Percentiles rank a stretch among this genome's conserved stretches.
Evolutionary conservation across 805 yeast genomes (phyloP).

Genomic region (Lipomyces anomalus): DNA sequence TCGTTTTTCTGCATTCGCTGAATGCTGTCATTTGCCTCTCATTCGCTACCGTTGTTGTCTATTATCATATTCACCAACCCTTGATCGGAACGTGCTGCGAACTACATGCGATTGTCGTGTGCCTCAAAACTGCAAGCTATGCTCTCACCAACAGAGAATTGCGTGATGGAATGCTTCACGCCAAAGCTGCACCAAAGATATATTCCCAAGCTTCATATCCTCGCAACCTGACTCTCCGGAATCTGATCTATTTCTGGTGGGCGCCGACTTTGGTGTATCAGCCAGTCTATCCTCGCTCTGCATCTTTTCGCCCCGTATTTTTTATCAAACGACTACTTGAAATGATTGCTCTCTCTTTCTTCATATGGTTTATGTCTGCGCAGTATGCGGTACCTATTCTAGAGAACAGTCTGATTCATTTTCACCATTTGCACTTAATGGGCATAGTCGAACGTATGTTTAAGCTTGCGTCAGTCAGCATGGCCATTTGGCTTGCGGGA

Average conservation of each 20-base stretch:
- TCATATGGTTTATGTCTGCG: conserved; percentile 37
- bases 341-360: conserved; percentile 31
- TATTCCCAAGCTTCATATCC: conserved; percentile 38
- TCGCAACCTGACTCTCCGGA: conserved; percentile 35
- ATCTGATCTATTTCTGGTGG: conserved; percentile 39
- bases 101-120: conserved; percentile 37
- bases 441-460: conserved; percentile 36
- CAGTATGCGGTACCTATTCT: conserved; percentile 44
- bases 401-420: conserved; percentile 32
- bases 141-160: conserved; percentile 43
- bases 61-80: conserved; percentile 37
- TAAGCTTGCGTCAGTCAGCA: conserved; percentile 38
- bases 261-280: conserved; percentile 47
- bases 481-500: conserved; percentile 41
- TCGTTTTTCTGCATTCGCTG: conserved; percentile 33
- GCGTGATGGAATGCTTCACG: conserved; percentile 28
- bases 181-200: conserved; percentile 32
- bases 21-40: conserved; percentile 31
- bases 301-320: conserved; percentile 31
- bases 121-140: conserved; percentile 40
- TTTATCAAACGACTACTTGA: conserved; percentile 35
- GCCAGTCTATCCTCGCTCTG: conserved; percentile 42
- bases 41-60: conserved; percentile 33
- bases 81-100: conserved; percentile 41
- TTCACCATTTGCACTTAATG: conserved; percentile 26